Base-by-base conservation (phyloP, 2,329 filamentous ascomycete genomes). In the Diplocarpon rosae region DNA sequence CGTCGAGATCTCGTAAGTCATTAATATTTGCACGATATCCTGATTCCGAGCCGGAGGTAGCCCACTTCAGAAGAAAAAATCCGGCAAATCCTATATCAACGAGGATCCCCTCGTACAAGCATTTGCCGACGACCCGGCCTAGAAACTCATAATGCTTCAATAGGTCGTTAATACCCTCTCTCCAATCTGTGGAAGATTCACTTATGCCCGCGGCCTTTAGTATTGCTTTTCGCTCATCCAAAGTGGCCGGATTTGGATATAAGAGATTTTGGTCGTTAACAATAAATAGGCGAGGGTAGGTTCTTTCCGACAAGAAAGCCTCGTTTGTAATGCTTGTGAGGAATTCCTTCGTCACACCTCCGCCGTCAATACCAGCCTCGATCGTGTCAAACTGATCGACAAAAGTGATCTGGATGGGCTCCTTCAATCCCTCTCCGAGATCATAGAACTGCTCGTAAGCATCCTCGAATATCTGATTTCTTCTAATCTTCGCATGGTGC, bases 51-150 rank as follows among this genome's bases (percentile, higher is more conserved):
- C 81, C 72, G 1, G 79, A 75, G 29, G 78, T 71, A 2, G 88
- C 79, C 92, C 92, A 98, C 62, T 96, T 95, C 48, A 95, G 75
- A 6, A 98, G 74, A 66, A 98, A 98, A 68, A 98, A 98, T 0
- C 85, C 82, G 1, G 90, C 89, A 68, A 98, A 98, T 40, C 79
- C 79, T 48, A 95, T 81, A 63, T 98, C 89, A 37, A 96, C 81
- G 2, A 98, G 72, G 36, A 98, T 96, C 0, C 89, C 89, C 66
- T 98, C 92, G 60, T 98, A 98, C 58, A 98, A 71, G 64, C 92
- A 98, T 62, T 98, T 98, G 10, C 92, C 92, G 20, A 98, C 81
- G 24, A 98, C 77, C 3, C 92, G 83, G 1, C 92, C 92, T 0
- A 96, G 70, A 54, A 98, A 98, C 59, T 96, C 89, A 59, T 87